Base-by-base conservation (phyloP, 805 yeast genomes). In the Nakazawaea ernobii region DNA sequence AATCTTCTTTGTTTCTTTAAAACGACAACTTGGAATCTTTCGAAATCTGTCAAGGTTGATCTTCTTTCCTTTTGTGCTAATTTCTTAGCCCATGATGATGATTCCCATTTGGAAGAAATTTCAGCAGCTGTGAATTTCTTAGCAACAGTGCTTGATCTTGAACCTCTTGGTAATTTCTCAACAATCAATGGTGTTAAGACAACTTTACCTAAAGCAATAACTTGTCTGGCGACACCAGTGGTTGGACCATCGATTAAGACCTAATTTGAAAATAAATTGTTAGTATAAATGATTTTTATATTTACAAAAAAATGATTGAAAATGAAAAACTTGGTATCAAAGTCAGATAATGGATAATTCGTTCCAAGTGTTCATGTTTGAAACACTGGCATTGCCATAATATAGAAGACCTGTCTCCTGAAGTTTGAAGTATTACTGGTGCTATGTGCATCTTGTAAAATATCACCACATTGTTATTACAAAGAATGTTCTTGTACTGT, bases 11-110 rank as follows among this genome's bases (percentile, higher is more conserved):
- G 97, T 84, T 92, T 94, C 86, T 86, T 94, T 73, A 90, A 83
- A 65, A 90, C 95, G 74, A 86, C 71, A 64, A 92, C 99, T 83
- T 92, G 97, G 97, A 94, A 94, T 84, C 99, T 91, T 82, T 94
- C 97, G 67, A 94, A 94, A 77, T 94, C 99, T 63, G 92, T 70
- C 73, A 95, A 86, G 69, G 84, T 78, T 66, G 95, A 75, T 83
- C 99, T 88, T 75, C 84, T 88, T 75, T 86, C 84, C 76, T 88
- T 89, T 75, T 87, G 85, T 70, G 95, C 97, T 67, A 94, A 85
- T 82, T 90, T 91, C 86, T 92, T 87, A 69, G 99, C 97, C 97
- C 97, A 90, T 48, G 96, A 71, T 58, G 98, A 77, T 64, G 85
- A 77, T 61, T 86, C 82, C 98, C 98, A 94, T 76, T 92, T 87